Evolutionary conservation across 2,329 filamentous ascomycete genomes (phyloP).

Genomic region (Cercospora beticola): DNA sequence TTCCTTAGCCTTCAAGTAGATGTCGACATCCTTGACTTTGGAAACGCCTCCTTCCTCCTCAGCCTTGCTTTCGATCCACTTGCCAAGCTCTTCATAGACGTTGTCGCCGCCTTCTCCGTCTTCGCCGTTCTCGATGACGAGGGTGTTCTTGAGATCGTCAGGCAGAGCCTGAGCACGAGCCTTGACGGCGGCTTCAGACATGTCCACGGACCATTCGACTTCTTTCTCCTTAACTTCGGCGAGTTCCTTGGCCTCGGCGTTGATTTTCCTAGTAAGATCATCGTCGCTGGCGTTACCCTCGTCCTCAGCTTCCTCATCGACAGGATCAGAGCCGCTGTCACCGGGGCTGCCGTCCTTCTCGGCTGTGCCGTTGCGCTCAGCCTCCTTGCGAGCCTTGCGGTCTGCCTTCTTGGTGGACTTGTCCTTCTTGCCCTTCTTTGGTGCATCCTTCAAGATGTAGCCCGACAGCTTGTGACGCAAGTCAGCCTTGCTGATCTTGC

Average conservation of each 20-base stretch:
- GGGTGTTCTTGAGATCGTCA: constrained; percentile 83
- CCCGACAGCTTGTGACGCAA: constrained; percentile 91
- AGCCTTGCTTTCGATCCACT: constrained; percentile 81
- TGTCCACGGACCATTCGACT: constrained; percentile 93
- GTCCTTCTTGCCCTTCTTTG: constrained; percentile 93
- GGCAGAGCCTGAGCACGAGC: constrained; percentile 90
- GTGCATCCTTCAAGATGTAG: constrained; percentile 95
- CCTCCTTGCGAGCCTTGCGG: constrained; percentile 80
- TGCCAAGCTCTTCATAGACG: constrained; percentile 88
- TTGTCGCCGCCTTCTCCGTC: constrained; percentile 77
- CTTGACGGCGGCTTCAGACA: constrained; percentile 91
- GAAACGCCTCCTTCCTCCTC: constrained; percentile 69
- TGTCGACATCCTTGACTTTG: constrained; percentile 81
- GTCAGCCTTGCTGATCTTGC: constrained; percentile 88
- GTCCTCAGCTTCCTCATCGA: constrained; percentile 63
- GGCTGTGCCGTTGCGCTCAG: constrained; percentile 51
- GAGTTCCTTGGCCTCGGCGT: constrained; percentile 68
- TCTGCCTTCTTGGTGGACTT: constrained; percentile 88
- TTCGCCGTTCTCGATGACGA: constrained; percentile 68
- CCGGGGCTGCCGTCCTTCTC: constrained; percentile 62
- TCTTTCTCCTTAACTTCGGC: constrained; percentile 69
- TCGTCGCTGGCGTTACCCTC: constrained; percentile 77
- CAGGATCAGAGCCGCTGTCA: constrained; percentile 66
- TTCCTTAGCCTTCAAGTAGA: constrained; percentile 96
- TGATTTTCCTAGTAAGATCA: constrained; percentile 78